Evolutionary conservation across 2,329 filamentous ascomycete species (phyloP), one percentile per base, ranked within the genome.

Genomic region (Scytalidium sp.): DNA sequence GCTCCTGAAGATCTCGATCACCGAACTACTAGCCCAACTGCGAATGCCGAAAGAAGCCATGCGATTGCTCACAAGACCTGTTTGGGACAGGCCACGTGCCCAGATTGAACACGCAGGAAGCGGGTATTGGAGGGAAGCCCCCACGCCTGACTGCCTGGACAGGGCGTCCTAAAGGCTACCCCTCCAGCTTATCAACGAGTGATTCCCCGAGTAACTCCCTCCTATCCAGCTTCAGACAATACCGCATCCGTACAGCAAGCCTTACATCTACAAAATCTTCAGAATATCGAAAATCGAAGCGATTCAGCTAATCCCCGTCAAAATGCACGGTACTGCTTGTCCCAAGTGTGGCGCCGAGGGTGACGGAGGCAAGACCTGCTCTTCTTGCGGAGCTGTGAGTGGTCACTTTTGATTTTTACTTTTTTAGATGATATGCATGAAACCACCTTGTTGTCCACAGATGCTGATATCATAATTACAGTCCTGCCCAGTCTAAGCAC

Each of bases 381-480:
- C 50, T 20, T 54, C 51, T 45, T 64, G 61, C 40, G 61, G 61
- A 49, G 60, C 60, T 57, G 61, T 64, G 51, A 45, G 60, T 55
- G 21, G 22, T 43, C 23, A 36, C 43, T 36, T 49, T 32, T 51
- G 10, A 74, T 60, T 20, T 58, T 57, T 45, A 61, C 58, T 36
- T 61, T 62, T 22, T 60, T 40, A 9, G 7, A 36, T n/a, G n/a
- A 36, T n/a, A 15, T n/a, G 32, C 7, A 9, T 4, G 4, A 36
- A 15, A 36, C 15, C 8, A n/a, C 17, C 8, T 8, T 9, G 7
- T n/a, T 6, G 13, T 36, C 5, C 13, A 36, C 5, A 5, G 13
- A n/a, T 36, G 13, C 32, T 36, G 32, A 36, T 36, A 15, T 36
- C 15, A 5, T 36, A 15, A 6, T n/a, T 36, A 15, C 15, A 36